Evolutionary conservation across 2,329 filamentous ascomycete species (phyloP).

Genomic region (Aspergillus bombycis): DNA sequence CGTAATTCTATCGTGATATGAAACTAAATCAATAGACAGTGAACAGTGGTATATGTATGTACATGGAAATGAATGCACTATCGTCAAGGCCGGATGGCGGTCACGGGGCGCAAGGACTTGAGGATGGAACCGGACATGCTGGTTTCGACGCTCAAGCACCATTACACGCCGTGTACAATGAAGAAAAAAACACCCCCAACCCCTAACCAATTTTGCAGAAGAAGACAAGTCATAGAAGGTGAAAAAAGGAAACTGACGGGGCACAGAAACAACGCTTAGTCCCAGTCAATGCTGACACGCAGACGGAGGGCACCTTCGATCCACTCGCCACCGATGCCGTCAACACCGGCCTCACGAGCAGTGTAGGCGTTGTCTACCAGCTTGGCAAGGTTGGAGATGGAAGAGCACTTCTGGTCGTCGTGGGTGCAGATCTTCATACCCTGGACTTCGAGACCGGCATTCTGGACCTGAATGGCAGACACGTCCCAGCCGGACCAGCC

Average conservation of each 20-base stretch:
- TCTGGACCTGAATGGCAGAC: conserved; percentile 42
- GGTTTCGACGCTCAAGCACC: neutral
- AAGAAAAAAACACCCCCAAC: conserved; percentile 17
- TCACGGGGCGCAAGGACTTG: neutral
- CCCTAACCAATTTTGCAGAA: conserved; percentile 16
- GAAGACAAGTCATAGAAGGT: conserved; percentile 14
- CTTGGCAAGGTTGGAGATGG: conserved; percentile 28
- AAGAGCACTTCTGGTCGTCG: conserved; percentile 33
- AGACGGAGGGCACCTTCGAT: conserved; percentile 35
- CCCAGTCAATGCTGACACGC: conserved; percentile 34
- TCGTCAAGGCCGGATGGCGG: conserved; percentile 9
- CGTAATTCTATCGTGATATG: conserved; percentile 2
- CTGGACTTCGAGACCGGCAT: conserved; percentile 30
- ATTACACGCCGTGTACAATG: neutral
- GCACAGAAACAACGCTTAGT: conserved; percentile 15
- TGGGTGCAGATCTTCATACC: conserved; percentile 43
- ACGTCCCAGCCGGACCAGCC: conserved; percentile 44
- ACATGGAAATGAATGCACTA: conserved; percentile 10
- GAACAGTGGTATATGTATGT: conserved; percentile 15
- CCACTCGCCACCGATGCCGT: conserved; percentile 35
- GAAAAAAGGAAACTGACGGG: conserved; percentile 11
- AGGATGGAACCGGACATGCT: neutral
- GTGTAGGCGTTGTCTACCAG: conserved; percentile 39
- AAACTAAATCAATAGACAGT: conserved; percentile 4
- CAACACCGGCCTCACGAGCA: conserved; percentile 27